Conservation (phyloP, 163 green algal genomes). For the Prototheca wickerhamii region DNA sequence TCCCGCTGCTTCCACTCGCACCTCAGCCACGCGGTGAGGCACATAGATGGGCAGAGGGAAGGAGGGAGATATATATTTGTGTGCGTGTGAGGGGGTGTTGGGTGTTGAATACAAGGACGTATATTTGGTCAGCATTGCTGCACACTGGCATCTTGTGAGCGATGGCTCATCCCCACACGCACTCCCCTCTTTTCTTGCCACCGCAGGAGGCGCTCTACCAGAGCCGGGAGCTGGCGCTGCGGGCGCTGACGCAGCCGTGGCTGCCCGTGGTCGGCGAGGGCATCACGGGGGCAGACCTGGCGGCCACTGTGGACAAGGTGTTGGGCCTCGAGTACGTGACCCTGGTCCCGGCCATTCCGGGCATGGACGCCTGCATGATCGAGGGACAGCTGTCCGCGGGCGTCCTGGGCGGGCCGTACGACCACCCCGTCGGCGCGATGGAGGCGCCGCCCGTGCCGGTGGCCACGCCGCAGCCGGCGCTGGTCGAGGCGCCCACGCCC, state of each 20-base stretch:
- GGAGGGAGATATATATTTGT: neutral
- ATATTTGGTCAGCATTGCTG: no score
- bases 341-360: neutral
- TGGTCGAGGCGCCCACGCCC: no score
- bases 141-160: no score
- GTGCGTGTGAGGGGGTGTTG: neutral
- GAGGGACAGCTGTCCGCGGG: no score
- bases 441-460: neutral
- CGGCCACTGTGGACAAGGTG: neutral
- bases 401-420: no score
- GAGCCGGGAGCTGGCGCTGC: slow-evolving; percentile 12
- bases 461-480: neutral
- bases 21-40: slow-evolving; percentile 9
- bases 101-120: no score
- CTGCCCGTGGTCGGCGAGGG: neutral
- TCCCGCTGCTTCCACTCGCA: neutral
- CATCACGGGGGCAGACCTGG: slow-evolving; percentile 1
- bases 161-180: no score
- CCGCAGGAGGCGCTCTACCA: slow-evolving; percentile 7
- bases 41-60: neutral
- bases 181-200: neutral
- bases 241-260: neutral
- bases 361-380: neutral
- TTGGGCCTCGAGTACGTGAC: slow-evolving; percentile 3
- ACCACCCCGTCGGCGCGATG: neutral